These are phyloP conservation scores for Clarireedia homoeocarpa DNA, from an alignment of 2,329 filamentous ascomycete genomes.

Conservation along the genomic window DNA sequence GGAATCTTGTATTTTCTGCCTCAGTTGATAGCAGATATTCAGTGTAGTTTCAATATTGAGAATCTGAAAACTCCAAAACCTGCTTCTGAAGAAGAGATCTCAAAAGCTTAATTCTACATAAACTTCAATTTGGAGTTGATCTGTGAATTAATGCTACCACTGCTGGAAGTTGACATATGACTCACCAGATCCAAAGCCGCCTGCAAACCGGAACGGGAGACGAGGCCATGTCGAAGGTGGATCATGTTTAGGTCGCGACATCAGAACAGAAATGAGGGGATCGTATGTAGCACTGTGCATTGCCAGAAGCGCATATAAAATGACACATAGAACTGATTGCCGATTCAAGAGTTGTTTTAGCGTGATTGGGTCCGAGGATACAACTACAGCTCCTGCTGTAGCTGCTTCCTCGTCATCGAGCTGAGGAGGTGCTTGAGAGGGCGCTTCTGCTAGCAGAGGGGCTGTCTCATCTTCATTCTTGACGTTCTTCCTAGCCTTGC, in stretches of 20 bases:
- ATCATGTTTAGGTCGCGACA: not conserved
- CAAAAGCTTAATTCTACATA: too few relatives aligned
- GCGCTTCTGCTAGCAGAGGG: not conserved
- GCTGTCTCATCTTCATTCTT: not conserved
- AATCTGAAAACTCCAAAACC: too few relatives aligned
- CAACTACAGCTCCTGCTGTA: not conserved
- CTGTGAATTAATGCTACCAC: too few relatives aligned
- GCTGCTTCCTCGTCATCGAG: not conserved
- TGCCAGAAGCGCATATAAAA: not conserved
- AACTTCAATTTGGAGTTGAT: too few relatives aligned
- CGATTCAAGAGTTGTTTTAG: not conserved
- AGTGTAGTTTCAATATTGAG: too few relatives aligned
- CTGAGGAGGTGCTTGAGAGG: not conserved
- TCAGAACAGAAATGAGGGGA: not conserved
- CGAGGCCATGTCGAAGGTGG: not conserved
- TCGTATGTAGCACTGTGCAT: conserved; percentile 1
- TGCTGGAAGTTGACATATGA: not conserved
- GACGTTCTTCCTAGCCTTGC: not conserved
- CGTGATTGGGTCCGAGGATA: not conserved
- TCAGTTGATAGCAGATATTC: too few relatives aligned
- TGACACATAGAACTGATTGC: not conserved
- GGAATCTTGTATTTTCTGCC: too few relatives aligned
- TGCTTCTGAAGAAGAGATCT: too few relatives aligned
- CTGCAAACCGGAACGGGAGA: not conserved
- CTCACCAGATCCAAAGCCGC: conserved; percentile 2